These are phyloP conservation scores for Aleurites moluccanus DNA, from an alignment of 441 rosid genomes.

Conservation along the genomic window DNA sequence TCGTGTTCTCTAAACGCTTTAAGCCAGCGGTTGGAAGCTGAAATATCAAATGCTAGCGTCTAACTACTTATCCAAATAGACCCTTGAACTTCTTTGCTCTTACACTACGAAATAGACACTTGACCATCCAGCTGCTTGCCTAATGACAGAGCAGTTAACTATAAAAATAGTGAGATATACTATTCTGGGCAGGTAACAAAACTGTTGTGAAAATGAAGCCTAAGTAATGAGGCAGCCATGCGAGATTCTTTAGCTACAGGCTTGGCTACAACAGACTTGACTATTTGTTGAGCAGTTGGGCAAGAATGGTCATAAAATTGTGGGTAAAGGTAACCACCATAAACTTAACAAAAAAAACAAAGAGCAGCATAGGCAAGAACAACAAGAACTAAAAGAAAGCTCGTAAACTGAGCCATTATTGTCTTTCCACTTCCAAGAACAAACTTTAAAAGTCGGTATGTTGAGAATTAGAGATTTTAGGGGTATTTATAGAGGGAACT, in stretches of 20 bases:
- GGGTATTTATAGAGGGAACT: conserved; percentile 38
- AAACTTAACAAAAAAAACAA: conserved; percentile 36
- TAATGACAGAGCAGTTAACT: not conserved
- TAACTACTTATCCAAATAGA: no score
- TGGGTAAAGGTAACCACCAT: conserved; percentile 53
- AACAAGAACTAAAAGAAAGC: conserved; percentile 9
- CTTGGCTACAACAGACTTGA: conserved; percentile 66
- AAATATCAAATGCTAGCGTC: no score
- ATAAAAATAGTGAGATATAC: not conserved
- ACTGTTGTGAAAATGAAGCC: conserved; percentile 94
- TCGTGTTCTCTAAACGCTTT: no score
- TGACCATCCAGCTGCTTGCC: not conserved
- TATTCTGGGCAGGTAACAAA: conserved; percentile 26
- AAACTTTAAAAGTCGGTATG: conserved; percentile 21
- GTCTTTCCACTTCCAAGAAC: not conserved
- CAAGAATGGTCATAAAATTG: conserved; percentile 74
- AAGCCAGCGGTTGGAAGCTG: not conserved
- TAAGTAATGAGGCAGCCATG: conserved; percentile 81
- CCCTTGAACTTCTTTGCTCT: no score
- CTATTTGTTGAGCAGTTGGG: conserved; percentile 63
- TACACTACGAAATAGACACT: no score
- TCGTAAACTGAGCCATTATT: conserved; percentile 14
- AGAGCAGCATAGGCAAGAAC: conserved; percentile 27
- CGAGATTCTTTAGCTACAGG: conserved; percentile 73
- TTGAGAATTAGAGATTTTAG: conserved; percentile 21